Evolutionary conservation across 257 asterid genomes (phyloP).

Genomic region (Haberlea rhodopensis): DNA sequence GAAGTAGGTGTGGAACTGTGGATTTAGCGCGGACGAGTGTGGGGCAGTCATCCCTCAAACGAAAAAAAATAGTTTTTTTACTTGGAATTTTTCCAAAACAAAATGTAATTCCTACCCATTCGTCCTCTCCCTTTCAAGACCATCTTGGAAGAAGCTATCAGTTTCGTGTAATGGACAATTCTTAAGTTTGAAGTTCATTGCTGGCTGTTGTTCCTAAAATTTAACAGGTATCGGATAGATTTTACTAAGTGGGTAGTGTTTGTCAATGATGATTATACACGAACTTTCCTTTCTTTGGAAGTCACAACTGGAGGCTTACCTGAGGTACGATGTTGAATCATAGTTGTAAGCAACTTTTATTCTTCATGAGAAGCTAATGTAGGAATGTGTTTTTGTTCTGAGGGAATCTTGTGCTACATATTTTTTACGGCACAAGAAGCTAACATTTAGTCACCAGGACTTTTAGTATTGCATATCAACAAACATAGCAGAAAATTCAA

Average conservation of each 20-base stretch:
- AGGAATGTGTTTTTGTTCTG: slow-evolving; percentile 14
- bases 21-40: neutral
- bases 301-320: slow-evolving; percentile 61
- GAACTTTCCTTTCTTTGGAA: slow-evolving; percentile 82
- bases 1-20: slow-evolving; percentile 11
- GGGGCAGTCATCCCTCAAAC: neutral
- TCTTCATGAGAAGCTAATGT: neutral
- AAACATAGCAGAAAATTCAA: neutral
- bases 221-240: slow-evolving; percentile 75
- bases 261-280: slow-evolving; percentile 70
- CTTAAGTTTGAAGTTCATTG: slow-evolving; percentile 10
- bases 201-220: slow-evolving; percentile 27
- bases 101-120: neutral
- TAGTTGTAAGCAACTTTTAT: too few relatives aligned
- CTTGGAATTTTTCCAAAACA: neutral
- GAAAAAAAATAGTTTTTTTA: neutral
- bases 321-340: slow-evolving; percentile 50
- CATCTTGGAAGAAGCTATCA: neutral
- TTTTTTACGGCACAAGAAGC: neutral
- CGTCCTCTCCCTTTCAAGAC: neutral
- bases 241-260: slow-evolving; percentile 81
- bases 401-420: neutral
- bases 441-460: neutral
- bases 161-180: slow-evolving; percentile 4
- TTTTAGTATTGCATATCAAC: neutral